Evolutionary conservation across 352 stramenopile species (phyloP).

Genomic region (Phytophthora lateralis): DNA sequence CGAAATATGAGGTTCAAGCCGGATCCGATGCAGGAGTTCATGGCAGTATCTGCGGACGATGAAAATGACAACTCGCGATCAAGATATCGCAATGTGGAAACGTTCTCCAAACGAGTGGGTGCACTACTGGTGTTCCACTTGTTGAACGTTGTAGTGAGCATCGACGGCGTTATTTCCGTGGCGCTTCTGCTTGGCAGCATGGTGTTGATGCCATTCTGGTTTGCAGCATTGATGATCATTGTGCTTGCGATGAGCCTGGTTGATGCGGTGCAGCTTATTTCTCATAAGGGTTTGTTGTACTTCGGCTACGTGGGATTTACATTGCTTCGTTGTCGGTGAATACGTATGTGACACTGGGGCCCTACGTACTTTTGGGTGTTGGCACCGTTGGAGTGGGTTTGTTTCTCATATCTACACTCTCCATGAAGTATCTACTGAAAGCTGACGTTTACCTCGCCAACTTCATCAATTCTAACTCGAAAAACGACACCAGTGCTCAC

Average conservation of each 20-base stretch:
- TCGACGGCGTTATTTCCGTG: conserved; percentile 13
- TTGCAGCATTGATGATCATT: conserved; percentile 5
- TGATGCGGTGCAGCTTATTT: not conserved
- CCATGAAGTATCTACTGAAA: conserved; percentile 12
- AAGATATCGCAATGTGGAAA: conserved; percentile 5
- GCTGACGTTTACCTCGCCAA: conserved; percentile 12
- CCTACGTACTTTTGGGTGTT: conserved; percentile 8
- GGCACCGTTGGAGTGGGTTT: conserved; percentile 8
- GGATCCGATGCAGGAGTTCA: conserved; percentile 6
- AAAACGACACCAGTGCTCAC: not conserved
- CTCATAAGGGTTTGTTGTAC: conserved; percentile 8
- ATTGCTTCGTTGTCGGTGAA: conserved; percentile 9
- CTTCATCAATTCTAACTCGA: not conserved
- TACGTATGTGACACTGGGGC: conserved; percentile 5
- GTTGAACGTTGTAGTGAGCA: conserved; percentile 13
- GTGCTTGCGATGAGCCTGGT: not conserved
- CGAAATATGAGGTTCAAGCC: not conserved
- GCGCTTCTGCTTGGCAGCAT: conserved; percentile 16
- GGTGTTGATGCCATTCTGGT: conserved; percentile 14
- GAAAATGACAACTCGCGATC: not conserved
- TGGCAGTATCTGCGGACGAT: not conserved
- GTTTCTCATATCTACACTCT: conserved; percentile 2
- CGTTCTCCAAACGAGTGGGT: conserved; percentile 4
- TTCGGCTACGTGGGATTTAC: conserved; percentile 7
- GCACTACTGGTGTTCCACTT: conserved; percentile 22